Evolutionary conservation across 2,329 filamentous ascomycete species (phyloP), one percentile per base, ranked within the genome.

Genomic region (Diaporthe vexans): DNA sequence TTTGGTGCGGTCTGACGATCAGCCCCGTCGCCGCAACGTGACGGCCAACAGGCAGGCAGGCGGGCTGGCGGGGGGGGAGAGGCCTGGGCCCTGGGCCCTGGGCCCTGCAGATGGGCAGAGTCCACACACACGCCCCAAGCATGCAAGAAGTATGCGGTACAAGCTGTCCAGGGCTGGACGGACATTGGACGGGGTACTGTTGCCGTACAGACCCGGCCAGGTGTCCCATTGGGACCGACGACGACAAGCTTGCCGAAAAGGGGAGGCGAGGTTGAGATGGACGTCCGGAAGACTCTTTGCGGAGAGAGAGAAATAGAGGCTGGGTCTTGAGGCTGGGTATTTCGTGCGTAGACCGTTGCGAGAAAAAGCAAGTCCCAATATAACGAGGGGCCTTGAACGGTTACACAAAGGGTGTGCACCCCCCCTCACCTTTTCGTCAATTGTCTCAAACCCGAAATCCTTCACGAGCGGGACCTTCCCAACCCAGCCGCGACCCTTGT

Each of bases 51-150:
- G 58, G 40, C 52, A 56, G 19, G 46, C 71, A 51, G 43, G 54
- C 35, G 17, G 43, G 67, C 65, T 7, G 63, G 61, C 43, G 24
- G 40, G 43, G 40, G 43, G 40, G 8, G 29, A 43, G 24, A 51
- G 21, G 46, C 46, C 46, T 51, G 63, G 63, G 43, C 43, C 63
- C 61, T 67, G 46, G 61, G 46, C 61, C 35, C 43, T 71, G 67
- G 72, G 74, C 74, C 74, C 74, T 75, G 74, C 73, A 75, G 73
- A 73, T 73, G 35, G 17, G 8, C 9, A 73, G 26, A 73, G 43
- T 46, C 46, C 43, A 65, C 59, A 68, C 59, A 68, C 63, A 67
- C 56, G 57, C 61, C 58, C 72, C 72, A 74, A 68, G 67, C 58
- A 67, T 68, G 58, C 56, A 59, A 75, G 67, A 75, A 74, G 72